Evolutionary conservation across 352 stramenopile genomes (phyloP).

Genomic region (Nothophytophthora sp.): DNA sequence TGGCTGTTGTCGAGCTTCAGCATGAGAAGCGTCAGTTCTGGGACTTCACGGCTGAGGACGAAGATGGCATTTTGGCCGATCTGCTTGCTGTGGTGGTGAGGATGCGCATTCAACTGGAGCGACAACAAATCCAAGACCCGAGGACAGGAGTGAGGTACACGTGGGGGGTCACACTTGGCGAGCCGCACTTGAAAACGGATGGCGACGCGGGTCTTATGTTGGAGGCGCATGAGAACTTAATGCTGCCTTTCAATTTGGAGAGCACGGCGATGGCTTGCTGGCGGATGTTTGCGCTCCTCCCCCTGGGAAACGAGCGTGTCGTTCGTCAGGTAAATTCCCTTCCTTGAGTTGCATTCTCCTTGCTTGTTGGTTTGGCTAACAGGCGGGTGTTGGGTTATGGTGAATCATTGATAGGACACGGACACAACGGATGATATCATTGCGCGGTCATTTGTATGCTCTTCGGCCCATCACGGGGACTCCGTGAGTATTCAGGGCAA

Average conservation of each 20-base stretch:
- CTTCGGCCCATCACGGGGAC: not conserved
- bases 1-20: conserved; percentile 15
- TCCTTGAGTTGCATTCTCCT: no score
- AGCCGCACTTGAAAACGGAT: not conserved
- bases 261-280: conserved; percentile 20
- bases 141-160: conserved; percentile 9
- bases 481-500: not conserved
- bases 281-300: conserved; percentile 15
- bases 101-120: conserved; percentile 17
- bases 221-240: conserved; percentile 22
- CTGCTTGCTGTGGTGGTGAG: conserved; percentile 20
- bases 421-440: not conserved
- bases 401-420: not conserved
- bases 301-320: not conserved
- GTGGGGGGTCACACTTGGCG: conserved; percentile 8
- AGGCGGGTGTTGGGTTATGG: not conserved
- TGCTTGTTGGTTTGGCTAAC: no score
- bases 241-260: conserved; percentile 22
- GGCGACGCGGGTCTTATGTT: conserved; percentile 7
- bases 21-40: conserved; percentile 9
- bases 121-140: conserved; percentile 12
- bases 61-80: conserved; percentile 25
- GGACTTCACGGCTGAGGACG: conserved; percentile 13
- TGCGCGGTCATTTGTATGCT: not conserved
- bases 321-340: not conserved